Percentiles rank a stretch among this genome's conserved stretches.
These are phyloP conservation scores for Hypoxylon sp. DNA, from an alignment of 2,329 filamentous ascomycete genomes.

Conservation along the genomic window DNA sequence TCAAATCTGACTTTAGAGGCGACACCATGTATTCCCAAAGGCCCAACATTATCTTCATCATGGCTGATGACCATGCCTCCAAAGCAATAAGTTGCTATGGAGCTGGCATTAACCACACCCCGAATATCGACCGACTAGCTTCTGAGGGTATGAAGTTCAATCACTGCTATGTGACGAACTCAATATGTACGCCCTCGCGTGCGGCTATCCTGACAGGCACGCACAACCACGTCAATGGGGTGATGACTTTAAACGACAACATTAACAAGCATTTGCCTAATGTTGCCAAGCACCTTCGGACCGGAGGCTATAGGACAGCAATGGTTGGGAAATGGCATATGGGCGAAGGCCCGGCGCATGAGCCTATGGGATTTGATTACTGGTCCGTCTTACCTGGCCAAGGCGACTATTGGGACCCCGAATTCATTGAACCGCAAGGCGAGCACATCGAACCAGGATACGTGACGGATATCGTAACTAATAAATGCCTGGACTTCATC, in stretches of 20 bases:
- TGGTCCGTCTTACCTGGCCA: conserved; percentile 68
- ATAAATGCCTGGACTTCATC: conserved; percentile 64
- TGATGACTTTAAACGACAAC: conserved; percentile 64
- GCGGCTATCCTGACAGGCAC: conserved; percentile 66
- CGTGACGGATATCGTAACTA: conserved; percentile 67
- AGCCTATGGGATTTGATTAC: conserved; percentile 67
- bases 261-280: conserved; percentile 68
- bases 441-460: conserved; percentile 59
- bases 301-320: conserved; percentile 64
- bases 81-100: conserved; percentile 66
- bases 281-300: conserved; percentile 65
- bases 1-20: background rate
- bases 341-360: conserved; percentile 62
- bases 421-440: conserved; percentile 62
- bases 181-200: conserved; percentile 67
- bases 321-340: conserved; percentile 71
- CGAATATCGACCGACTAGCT: conserved; percentile 66
- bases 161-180: conserved; percentile 69
- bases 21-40: conserved; percentile 22
- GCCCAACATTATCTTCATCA: conserved; percentile 66
- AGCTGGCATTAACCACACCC: conserved; percentile 66
- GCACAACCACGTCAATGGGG: conserved; percentile 68
- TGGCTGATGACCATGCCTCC: conserved; percentile 69
- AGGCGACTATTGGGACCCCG: conserved; percentile 67
- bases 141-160: conserved; percentile 66